Base-by-base conservation (phyloP, 768 basidiomycete species). In the Exsudoporus frostii region DNA sequence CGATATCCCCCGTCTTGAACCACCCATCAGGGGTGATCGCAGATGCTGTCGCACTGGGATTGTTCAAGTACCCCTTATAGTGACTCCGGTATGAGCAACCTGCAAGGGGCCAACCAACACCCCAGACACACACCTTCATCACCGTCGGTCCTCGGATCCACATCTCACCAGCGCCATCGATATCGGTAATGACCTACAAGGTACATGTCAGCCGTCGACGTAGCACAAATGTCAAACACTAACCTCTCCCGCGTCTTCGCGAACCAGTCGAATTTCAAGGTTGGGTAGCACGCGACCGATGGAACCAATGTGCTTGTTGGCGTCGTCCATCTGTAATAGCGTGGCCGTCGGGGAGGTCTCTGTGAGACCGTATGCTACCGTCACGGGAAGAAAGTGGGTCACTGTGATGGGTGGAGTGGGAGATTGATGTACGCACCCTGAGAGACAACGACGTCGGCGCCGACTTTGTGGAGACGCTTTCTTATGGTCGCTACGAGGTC, bases 1-100 rank as follows among this genome's bases (percentile, higher is more conserved):
- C 88, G 45, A 95, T 80, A 66, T 96, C 93, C 1, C 93, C 92
- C 0, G 92, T 94, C 76, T 88, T 91, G 74, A 92, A 85, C 90
- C 90, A 97, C 4, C 82, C 79, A 45, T 90, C 86, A 0, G 69
- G 68, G 0, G 86, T 89, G 58, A 95, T 85, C 7, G 84, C 70
- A 14, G 83, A 78, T 22, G 73, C 71, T 2, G 91, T 95, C 4
- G 92, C 90, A 29, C 73, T 71, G 3, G 75, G 71, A 55, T 94
- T 90, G 59, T 84, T 84, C 56, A 87, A 69, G 62, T 94, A 94
- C 10, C 92, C 90, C 84, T 85, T 41, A 32, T 7, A 14, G n/a
- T 1, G 49, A 11, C 13, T 24, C 29, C 6, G 17, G 19, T 20
- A 34, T 51, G 34, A 55, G 40, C 46, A 11, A 24, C 36, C 5